Evolutionary conservation across 2,329 filamentous ascomycete species (phyloP).

Genomic region (Cercospora sp.): DNA sequence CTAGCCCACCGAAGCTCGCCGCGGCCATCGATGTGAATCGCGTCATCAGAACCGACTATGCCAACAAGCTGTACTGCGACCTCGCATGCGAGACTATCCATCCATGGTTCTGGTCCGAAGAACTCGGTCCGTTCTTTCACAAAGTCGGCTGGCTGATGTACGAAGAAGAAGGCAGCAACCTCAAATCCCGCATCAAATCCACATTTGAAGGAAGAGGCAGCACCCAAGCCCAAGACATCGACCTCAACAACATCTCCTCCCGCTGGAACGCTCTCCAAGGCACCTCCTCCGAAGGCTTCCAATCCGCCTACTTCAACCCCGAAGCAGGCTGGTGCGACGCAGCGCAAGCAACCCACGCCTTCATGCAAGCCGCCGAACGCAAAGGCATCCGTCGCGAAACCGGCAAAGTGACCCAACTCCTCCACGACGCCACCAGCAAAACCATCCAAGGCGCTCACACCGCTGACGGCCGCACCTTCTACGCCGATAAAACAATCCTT

Average conservation of each 20-base stretch:
- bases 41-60: conserved; percentile 38
- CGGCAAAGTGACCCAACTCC: conserved; percentile 48
- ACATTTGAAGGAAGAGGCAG: conserved; percentile 53
- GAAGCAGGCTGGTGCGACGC: conserved; percentile 58
- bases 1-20: conserved; percentile 49
- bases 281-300: conserved; percentile 42
- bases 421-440: conserved; percentile 38
- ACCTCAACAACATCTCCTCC: conserved; percentile 43
- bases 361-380: conserved; percentile 48
- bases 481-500: conserved; percentile 57
- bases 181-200: conserved; percentile 50
- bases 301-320: conserved; percentile 51
- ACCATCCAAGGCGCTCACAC: conserved; percentile 50
- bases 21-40: conserved; percentile 38
- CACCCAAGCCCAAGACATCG: conserved; percentile 45
- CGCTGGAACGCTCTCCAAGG: conserved; percentile 44
- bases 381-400: conserved; percentile 50
- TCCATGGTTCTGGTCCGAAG: conserved; percentile 39
- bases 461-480: conserved; percentile 48
- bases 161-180: conserved; percentile 41
- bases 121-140: conserved; percentile 52
- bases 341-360: conserved; percentile 46
- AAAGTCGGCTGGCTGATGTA: conserved; percentile 61
- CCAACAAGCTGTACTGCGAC: conserved; percentile 33
- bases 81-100: conserved; percentile 43